Base-by-base conservation (phyloP, 768 basidiomycete genomes). In the Pulveroboletus sp. region DNA sequence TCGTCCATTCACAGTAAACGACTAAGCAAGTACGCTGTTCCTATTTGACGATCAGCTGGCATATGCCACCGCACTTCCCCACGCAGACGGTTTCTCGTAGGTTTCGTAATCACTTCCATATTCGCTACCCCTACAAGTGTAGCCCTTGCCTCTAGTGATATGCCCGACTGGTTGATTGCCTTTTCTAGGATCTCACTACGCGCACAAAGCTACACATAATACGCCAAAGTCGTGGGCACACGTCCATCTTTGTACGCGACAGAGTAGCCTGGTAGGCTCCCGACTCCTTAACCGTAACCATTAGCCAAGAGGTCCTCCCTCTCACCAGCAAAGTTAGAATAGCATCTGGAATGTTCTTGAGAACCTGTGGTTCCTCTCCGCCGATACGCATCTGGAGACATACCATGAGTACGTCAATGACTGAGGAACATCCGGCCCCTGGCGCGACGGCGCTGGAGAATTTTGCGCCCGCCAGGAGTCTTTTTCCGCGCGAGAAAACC, bases 401-500 rank as follows among this genome's bases (percentile, higher is more conserved):
- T 55, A 62, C 60, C 40, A 38, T 36, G 23, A 45, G 23, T 9
- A 31, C 3, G 26, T 74, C 72, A 97, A 71, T 97, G 93, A 46
- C 79, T 83, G 54, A 96, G 71, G 68, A 78, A 88, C 69, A 80
- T 80, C 51, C 94, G 78, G 9, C 90, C 89, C 73, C 87, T 93
- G 30, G 73, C 74, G 55, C 79, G 73, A 49, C 94, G 79, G 45
- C 88, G 76, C 20, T 67, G 76, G 44, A 97, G 72, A 36, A 90
- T 79, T 59, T 79, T 89, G 55, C 85, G 79, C 3, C 92, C 93
- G 30, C 79, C 73, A 20, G 78, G 76, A 9, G 76, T 80, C 57
- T 77, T 77, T 67, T 86, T 82, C 51, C 93, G 73, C 0, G 85
- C 79, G 29, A 98, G 77, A 68, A 95, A 98, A 6, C 94, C 94